phyloP scores from a whole-genome alignment of 805 yeast genomes.

The Wickerhamiella kurtzmanii region DNA sequence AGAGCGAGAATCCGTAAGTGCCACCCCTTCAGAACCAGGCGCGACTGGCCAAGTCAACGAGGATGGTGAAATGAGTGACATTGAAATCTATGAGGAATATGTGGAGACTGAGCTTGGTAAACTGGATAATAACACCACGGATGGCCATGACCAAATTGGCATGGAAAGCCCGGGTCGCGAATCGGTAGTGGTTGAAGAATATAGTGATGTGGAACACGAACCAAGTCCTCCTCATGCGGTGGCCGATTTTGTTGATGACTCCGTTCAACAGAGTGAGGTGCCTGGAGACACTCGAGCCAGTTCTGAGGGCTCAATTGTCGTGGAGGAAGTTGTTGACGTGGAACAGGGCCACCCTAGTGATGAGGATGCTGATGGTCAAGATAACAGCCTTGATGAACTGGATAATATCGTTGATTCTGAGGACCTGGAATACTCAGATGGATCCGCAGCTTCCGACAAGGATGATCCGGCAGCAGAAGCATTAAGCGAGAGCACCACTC shows the following conservation, averaged over 20 bases:
- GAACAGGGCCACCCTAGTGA: neutral
- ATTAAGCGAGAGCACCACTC: too few relatives aligned
- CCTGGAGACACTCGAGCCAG: neutral
- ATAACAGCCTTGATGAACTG: neutral
- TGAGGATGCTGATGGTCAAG: neutral
- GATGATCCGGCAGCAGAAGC: neutral
- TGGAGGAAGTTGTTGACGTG: neutral
- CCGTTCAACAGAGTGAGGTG: neutral
- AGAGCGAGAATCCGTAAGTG: neutral
- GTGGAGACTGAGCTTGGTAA: neutral
- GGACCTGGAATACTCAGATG: neutral
- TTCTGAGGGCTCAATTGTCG: neutral
- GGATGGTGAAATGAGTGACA: too few relatives aligned
- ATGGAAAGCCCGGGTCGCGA: too few relatives aligned
- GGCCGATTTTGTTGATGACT: neutral
- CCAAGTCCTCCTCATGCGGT: neutral
- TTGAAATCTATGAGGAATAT: neutral
- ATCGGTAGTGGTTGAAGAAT: too few relatives aligned
- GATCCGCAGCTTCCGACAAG: neutral
- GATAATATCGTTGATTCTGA: neutral
- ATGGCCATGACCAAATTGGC: too few relatives aligned
- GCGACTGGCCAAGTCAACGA: neutral
- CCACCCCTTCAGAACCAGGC: neutral
- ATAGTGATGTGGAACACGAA: too few relatives aligned
- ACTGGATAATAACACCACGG: too few relatives aligned